A percentile compares a stretch with the other conserved stretches of the same genome.
These are phyloP conservation scores for Leccinum barrowsii DNA, from an alignment of 768 basidiomycete genomes.

Conservation along the genomic window DNA sequence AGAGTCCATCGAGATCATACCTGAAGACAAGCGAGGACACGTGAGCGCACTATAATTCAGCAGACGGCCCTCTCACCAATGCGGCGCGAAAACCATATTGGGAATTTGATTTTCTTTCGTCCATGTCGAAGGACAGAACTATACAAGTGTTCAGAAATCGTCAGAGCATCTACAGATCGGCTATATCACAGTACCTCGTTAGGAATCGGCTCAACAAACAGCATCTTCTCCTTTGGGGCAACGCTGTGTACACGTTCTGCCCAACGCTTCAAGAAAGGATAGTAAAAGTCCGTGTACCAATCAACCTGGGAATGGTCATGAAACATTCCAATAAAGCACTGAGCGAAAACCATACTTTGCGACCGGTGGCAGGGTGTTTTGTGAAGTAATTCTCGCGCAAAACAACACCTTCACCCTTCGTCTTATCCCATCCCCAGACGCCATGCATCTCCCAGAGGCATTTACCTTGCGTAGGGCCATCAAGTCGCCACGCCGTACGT, in stretches of 20 bases:
- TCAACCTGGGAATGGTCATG: constrained; percentile 50
- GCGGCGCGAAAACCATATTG: constrained; percentile 70
- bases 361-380: constrained; percentile 59
- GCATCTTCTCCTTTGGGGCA: constrained; percentile 50
- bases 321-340: background rate
- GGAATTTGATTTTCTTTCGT: constrained; percentile 57
- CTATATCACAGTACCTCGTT: constrained; percentile 67
- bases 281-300: constrained; percentile 87
- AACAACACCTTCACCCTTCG: constrained; percentile 64
- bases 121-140: constrained; percentile 84
- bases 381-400: constrained; percentile 84
- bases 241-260: constrained; percentile 51
- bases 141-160: constrained; percentile 3
- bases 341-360: constrained; percentile 42
- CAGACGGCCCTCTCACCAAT: constrained; percentile 48
- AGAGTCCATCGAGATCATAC: constrained; percentile 92
- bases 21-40: constrained; percentile 33
- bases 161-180: background rate
- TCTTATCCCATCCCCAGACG: constrained; percentile 85
- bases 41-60: background rate
- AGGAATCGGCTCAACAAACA: constrained; percentile 85
- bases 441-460: constrained; percentile 92
- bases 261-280: constrained; percentile 72
- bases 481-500: constrained; percentile 63
- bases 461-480: constrained; percentile 67